Evolutionary conservation across 2,329 filamentous ascomycete species (phyloP).

Genomic region (Aspergillus sergii): DNA sequence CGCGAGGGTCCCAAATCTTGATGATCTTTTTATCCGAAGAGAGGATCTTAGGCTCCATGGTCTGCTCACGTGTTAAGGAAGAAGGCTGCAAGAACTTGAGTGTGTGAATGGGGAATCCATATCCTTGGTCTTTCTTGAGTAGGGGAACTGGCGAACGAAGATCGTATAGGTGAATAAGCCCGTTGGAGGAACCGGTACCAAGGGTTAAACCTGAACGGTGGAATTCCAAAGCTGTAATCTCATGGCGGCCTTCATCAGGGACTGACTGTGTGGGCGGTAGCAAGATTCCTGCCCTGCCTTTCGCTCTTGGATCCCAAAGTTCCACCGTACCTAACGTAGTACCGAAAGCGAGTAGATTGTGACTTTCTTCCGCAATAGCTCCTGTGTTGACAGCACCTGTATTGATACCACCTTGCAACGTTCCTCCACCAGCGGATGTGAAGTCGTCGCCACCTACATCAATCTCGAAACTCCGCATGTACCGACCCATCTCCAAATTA

Average conservation of each 20-base stretch:
- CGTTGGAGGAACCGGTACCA: conserved; percentile 83
- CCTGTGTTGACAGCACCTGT: conserved; percentile 86
- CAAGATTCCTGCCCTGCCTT: conserved; percentile 77
- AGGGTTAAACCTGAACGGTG: conserved; percentile 80
- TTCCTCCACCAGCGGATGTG: conserved; percentile 64
- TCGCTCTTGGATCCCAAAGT: conserved; percentile 90
- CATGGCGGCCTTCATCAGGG: conserved; percentile 49
- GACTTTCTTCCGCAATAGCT: conserved; percentile 82
- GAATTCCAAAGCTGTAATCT: conserved; percentile 87
- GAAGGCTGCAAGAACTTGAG: conserved; percentile 68
- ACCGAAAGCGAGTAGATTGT: conserved; percentile 89
- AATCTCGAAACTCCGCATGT: conserved; percentile 91
- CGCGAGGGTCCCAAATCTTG: conserved; percentile 88
- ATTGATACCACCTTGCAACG: conserved; percentile 82
- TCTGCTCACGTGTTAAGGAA: conserved; percentile 71
- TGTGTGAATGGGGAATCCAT: conserved; percentile 88
- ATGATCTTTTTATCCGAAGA: conserved; percentile 94
- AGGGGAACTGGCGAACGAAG: conserved; percentile 83
- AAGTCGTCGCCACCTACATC: conserved; percentile 86
- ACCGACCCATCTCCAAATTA: conserved; percentile 88
- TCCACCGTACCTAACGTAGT: conserved; percentile 95
- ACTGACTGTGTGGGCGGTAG: conserved; percentile 54
- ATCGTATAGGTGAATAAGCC: conserved; percentile 89
- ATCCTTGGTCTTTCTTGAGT: conserved; percentile 92
- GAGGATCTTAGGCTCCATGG: conserved; percentile 71